Evolutionary conservation across 2,329 filamentous ascomycete genomes (phyloP), one percentile per base, ranked within the genome.

Genomic region (Hypoxylon sp.): DNA sequence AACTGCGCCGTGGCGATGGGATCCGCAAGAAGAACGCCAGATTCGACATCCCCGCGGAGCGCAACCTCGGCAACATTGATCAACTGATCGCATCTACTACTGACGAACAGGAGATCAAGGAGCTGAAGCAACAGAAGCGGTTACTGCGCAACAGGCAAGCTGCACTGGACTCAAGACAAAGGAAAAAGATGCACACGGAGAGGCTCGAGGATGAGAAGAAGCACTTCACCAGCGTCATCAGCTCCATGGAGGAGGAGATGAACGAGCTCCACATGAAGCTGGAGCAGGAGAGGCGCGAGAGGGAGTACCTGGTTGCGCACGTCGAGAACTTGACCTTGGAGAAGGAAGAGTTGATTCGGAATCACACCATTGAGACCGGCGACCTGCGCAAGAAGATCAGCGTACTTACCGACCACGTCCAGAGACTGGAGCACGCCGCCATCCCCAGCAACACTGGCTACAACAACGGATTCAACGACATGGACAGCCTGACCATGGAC

Each of bases 1-100:
- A 95, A 62, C 85, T 93, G 80, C 87, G 89, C 69, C 88, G 93
- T 74, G 90, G 93, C 63, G 94, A 97, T 75, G 94, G 96, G 69
- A 97, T 98, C 81, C 90, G 96, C 77, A 99, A 99, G 90, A 98
- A 98, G 91, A 99, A 98, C 78, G 94, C 95, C 72, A 92, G 95
- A 74, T 98, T 98, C 81, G 95, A 98, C 78, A 99, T 99, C 74
- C 96, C 96, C 8, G 90, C 93, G 49, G 96, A 98, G 83, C 90
- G 95, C 70, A 98, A 95, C 77, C 88, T 99, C 74, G 91, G 89
- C 85, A 98, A 97, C 83, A 98, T 99, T 82, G 96, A 99, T 81
- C 88, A 93, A 69, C 87, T 98, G 77, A 98, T 99, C 81, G 87
- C 91, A 59, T 90, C 93, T 81, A 95, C 94, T 37, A 94, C 89